phyloP scores from a whole-genome alignment of 345 rosid genomes.

The Adansonia digitata region DNA sequence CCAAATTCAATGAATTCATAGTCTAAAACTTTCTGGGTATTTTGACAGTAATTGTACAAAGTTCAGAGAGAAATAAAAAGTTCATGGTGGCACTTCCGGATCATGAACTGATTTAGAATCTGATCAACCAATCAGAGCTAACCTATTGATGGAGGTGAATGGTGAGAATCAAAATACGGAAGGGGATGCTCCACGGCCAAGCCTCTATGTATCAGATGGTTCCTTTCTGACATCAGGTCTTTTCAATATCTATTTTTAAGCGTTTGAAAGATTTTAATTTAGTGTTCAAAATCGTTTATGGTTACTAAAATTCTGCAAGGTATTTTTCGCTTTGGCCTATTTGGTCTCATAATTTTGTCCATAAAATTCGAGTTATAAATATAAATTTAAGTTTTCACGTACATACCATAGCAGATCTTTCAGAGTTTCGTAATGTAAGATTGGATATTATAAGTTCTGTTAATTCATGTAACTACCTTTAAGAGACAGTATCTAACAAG shows the following conservation, averaged over 20 bases:
- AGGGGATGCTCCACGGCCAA: not conserved
- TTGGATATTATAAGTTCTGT: too few relatives aligned
- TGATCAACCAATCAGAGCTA: slow-evolving; percentile 7
- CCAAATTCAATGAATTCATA: not conserved
- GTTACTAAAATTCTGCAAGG: too few relatives aligned
- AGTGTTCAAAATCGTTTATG: too few relatives aligned
- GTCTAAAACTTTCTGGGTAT: not conserved
- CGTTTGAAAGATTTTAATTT: not conserved
- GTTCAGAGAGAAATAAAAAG: too few relatives aligned
- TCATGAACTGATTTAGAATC: not conserved
- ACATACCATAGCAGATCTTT: too few relatives aligned
- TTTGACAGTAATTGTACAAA: not conserved
- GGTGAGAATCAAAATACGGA: not conserved
- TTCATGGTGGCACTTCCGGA: not conserved
- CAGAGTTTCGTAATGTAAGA: too few relatives aligned
- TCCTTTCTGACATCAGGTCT: not conserved
- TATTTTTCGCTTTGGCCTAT: too few relatives aligned
- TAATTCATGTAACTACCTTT: too few relatives aligned
- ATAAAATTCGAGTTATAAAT: too few relatives aligned
- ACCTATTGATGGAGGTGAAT: not conserved
- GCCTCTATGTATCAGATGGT: not conserved
- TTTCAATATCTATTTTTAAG: not conserved
- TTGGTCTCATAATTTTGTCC: too few relatives aligned
- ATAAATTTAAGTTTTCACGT: too few relatives aligned
- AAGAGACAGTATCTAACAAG: too few relatives aligned